Conservation (phyloP, 2,329 filamentous ascomycete genomes). For the Aureobasidium namibiae region DNA sequence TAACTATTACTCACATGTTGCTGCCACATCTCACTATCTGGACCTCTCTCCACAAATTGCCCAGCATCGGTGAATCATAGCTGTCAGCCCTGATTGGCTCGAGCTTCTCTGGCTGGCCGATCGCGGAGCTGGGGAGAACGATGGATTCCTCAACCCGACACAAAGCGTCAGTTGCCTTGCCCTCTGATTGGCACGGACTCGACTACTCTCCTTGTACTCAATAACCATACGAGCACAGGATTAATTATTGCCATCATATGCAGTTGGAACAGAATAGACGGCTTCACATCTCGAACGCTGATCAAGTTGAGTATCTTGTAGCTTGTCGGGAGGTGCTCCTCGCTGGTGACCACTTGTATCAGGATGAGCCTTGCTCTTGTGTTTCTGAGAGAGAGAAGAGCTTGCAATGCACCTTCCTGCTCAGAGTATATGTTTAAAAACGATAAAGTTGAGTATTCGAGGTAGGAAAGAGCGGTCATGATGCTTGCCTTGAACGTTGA, state of each 20-base stretch:
- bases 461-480: neutral
- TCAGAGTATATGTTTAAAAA: neutral
- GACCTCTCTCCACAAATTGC: constrained; percentile 7
- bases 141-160: neutral
- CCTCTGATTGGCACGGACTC: neutral
- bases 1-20: neutral
- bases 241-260: neutral
- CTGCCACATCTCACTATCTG: neutral
- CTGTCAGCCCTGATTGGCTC: neutral
- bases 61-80: constrained; percentile 5
- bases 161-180: neutral
- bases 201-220: neutral
- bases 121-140: neutral
- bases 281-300: neutral
- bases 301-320: neutral
- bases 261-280: neutral
- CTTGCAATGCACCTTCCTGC: neutral
- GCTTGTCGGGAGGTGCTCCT: neutral
- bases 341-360: neutral
- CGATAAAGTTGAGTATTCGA: neutral
- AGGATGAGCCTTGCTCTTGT: neutral
- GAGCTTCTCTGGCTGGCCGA: constrained; percentile 3
- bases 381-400: neutral
- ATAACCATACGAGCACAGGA: neutral
- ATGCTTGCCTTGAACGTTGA: neutral